Conservation (phyloP, 208 protist species). For the Leishmania guyanensis region DNA sequence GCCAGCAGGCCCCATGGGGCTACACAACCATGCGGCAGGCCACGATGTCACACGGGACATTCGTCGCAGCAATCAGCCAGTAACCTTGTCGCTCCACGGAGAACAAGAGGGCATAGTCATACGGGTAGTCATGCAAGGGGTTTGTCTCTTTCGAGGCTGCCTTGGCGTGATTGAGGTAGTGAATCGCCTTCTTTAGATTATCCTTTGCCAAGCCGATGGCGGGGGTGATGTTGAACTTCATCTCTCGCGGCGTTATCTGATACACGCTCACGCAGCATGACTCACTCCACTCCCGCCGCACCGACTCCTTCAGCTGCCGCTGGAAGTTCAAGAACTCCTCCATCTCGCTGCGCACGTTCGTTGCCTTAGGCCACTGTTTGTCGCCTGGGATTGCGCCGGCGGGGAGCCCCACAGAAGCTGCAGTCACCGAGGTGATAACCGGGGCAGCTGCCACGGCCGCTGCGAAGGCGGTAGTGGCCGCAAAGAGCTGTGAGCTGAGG, state of each 20-base stretch:
- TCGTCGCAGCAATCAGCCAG: conserved; percentile 85
- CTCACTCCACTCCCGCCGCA: conserved; percentile 75
- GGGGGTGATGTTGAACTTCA: conserved; percentile 87
- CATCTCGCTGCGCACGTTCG: conserved; percentile 30
- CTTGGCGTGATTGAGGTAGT: conserved; percentile 66
- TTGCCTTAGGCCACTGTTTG: conserved; percentile 27
- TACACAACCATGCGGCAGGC: conserved; percentile 70
- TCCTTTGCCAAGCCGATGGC: conserved; percentile 73
- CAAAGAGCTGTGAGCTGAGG: conserved; percentile 38
- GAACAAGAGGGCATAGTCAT: conserved; percentile 88
- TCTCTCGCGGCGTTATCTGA: conserved; percentile 84
- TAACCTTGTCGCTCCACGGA: conserved; percentile 84
- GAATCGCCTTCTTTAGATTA: conserved; percentile 75
- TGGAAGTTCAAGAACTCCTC: conserved; percentile 43
- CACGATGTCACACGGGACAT: conserved; percentile 91
- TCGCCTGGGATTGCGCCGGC: conserved; percentile 15
- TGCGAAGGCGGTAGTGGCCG: conserved; percentile 24
- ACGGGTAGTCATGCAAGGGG: conserved; percentile 75
- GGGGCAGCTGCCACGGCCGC: conserved; percentile 19
- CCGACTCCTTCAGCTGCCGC: conserved; percentile 52
- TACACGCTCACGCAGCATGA: conserved; percentile 87
- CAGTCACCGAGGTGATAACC: conserved; percentile 5
- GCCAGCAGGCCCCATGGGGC: not conserved
- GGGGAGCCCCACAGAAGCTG: conserved; percentile 3
- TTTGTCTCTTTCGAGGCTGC: conserved; percentile 68